Percentiles rank a stretch among this genome's conserved stretches.
Evolutionary conservation across 805 yeast genomes (phyloP).

Genomic region (Wickerhamomyces hampshirensis): DNA sequence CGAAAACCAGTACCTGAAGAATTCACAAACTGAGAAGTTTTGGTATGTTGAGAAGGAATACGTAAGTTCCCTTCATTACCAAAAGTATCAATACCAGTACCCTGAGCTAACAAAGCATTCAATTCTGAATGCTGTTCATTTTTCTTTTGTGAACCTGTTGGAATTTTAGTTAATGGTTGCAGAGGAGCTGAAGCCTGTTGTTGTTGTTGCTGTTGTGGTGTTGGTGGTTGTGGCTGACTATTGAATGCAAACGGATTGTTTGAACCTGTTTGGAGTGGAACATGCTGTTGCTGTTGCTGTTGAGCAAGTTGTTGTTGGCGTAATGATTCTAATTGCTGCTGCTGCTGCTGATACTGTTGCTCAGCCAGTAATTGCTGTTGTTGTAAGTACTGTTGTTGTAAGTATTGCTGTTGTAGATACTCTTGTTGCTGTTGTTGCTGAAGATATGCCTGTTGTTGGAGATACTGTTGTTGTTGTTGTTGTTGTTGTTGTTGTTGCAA

Average conservation of each 20-base stretch:
- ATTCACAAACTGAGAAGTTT: conserved; percentile 73
- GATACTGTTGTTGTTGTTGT: conserved; percentile 40
- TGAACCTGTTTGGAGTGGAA: conserved; percentile 63
- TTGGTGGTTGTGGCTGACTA: conserved; percentile 6
- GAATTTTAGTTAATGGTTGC: conserved; percentile 35
- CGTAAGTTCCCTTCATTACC: conserved; percentile 82
- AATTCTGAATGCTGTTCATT: conserved; percentile 63
- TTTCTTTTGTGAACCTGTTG: conserved; percentile 51
- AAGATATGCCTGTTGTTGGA: conserved; percentile 23
- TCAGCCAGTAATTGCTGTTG: conserved; percentile 10
- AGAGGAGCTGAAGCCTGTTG: conserved; percentile 24
- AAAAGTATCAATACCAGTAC: conserved; percentile 91
- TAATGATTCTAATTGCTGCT: conserved; percentile 14
- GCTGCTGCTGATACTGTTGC: conserved; percentile 7
- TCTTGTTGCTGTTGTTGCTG: conserved; percentile 29
- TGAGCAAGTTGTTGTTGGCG: conserved; percentile 6
- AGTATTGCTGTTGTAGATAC: conserved; percentile 27
- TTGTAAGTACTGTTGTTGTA: conserved; percentile 35
- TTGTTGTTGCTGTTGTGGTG: conserved; percentile 18
- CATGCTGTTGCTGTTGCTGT: conserved; percentile 27
- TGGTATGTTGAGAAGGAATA: conserved; percentile 90
- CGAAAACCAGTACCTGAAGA: conserved; percentile 78
- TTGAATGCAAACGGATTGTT: conserved; percentile 71
- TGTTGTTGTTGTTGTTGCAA: conserved; percentile 21
- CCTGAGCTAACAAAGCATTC: conserved; percentile 73